phyloP scores from a whole-genome alignment of 768 basidiomycete species.

The Boletus rubescentipes region DNA sequence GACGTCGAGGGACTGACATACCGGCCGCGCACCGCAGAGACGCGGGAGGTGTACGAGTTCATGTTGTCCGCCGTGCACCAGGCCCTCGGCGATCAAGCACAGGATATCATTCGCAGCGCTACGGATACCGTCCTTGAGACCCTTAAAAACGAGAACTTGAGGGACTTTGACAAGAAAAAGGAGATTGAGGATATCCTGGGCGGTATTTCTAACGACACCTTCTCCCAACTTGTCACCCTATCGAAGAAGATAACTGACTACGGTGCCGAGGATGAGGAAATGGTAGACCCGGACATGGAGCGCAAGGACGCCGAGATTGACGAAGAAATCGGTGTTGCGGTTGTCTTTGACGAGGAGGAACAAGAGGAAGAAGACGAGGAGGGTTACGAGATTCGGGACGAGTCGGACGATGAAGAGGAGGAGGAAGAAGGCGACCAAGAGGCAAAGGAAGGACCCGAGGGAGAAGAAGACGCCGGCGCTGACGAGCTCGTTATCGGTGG shows the following conservation, averaged over 20 bases:
- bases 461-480: constrained; percentile 48
- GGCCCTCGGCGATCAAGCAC: constrained; percentile 89
- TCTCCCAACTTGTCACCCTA: constrained; percentile 78
- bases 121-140: constrained; percentile 89
- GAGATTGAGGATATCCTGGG: constrained; percentile 82
- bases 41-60: constrained; percentile 90
- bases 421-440: constrained; percentile 48
- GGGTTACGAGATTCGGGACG: constrained; percentile 82
- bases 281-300: constrained; percentile 78
- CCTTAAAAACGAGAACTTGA: constrained; percentile 83
- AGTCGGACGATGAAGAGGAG: constrained; percentile 74
- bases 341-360: constrained; percentile 97
- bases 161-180: constrained; percentile 97
- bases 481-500: constrained; percentile 82
- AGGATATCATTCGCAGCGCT: constrained; percentile 93
- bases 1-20: constrained; percentile 92
- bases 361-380: constrained; percentile 92
- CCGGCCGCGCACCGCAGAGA: constrained; percentile 91
- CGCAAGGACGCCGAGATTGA: constrained; percentile 88
- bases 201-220: constrained; percentile 64
- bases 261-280: constrained; percentile 78
- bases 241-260: constrained; percentile 98
- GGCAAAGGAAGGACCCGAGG: constrained; percentile 41
- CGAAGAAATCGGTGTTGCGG: constrained; percentile 95
- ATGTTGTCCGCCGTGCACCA: constrained; percentile 82